A percentile compares a stretch with the other conserved stretches of the same genome.
Conservation (phyloP, 1,284 basidiomycete species). For the Agroathelia rolfsii region DNA sequence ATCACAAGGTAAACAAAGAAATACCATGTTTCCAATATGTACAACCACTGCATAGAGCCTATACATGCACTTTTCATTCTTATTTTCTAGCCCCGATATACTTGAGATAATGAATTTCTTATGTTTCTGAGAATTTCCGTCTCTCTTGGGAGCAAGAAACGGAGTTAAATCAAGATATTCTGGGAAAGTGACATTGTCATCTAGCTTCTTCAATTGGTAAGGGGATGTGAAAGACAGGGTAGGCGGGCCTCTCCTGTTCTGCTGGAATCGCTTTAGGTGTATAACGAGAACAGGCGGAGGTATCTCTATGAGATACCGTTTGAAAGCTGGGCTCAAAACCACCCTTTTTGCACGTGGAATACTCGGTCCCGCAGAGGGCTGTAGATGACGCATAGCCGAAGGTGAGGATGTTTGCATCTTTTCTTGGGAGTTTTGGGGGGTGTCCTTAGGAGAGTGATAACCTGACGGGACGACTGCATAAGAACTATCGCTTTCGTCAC, state of each 20-base stretch:
- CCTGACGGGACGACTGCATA: too few relatives aligned
- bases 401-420: slow-evolving; percentile 16
- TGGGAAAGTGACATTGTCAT: slow-evolving; percentile 84
- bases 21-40: slow-evolving; percentile 83
- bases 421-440: too few relatives aligned
- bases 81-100: slow-evolving; percentile 21
- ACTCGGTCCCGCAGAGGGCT: slow-evolving; percentile 22
- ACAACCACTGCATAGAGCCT: slow-evolving; percentile 80
- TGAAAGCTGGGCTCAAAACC: slow-evolving; percentile 77
- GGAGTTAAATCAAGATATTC: slow-evolving; percentile 78
- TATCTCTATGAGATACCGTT: slow-evolving; percentile 83
- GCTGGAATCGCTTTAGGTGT: slow-evolving; percentile 91
- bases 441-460: too few relatives aligned
- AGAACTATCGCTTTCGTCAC: slow-evolving; percentile 21
- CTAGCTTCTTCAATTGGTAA: slow-evolving; percentile 82
- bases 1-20: too few relatives aligned
- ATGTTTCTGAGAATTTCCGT: too few relatives aligned
- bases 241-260: slow-evolving; percentile 41
- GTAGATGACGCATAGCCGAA: slow-evolving; percentile 33
- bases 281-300: slow-evolving; percentile 86
- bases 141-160: slow-evolving; percentile 75
- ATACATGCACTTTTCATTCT: slow-evolving; percentile 54
- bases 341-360: slow-evolving; percentile 46
- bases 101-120: too few relatives aligned
- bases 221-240: slow-evolving; percentile 48